These are phyloP conservation scores for Spathaspora arborariae DNA, from an alignment of 805 yeast species.

Conservation along the genomic window DNA sequence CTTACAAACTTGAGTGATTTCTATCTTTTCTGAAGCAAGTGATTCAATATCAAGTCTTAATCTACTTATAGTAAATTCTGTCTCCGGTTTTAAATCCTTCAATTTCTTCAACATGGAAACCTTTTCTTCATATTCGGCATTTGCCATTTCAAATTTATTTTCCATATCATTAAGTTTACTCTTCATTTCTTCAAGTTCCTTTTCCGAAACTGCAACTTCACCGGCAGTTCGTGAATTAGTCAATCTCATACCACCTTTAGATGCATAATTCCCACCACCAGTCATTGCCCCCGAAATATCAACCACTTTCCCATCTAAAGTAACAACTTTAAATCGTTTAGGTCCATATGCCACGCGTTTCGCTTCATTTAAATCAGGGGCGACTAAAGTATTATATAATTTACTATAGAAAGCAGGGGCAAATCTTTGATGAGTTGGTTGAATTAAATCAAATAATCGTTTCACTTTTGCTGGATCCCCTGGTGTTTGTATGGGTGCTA, in stretches of 20 bases:
- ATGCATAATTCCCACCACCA: conserved; percentile 82
- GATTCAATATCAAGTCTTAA: conserved; percentile 62
- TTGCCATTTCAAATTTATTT: conserved; percentile 45
- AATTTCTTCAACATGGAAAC: conserved; percentile 52
- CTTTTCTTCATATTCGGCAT: conserved; percentile 55
- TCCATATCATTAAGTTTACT: conserved; percentile 53
- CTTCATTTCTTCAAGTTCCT: conserved; percentile 51
- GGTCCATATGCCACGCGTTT: conserved; percentile 82
- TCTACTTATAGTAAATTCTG: conserved; percentile 59
- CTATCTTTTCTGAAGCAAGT: conserved; percentile 48
- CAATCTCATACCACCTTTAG: conserved; percentile 74
- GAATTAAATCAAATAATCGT: conserved; percentile 78
- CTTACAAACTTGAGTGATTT: conserved; percentile 41
- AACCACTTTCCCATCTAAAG: conserved; percentile 86
- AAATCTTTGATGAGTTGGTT: conserved; percentile 63
- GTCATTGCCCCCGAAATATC: conserved; percentile 94
- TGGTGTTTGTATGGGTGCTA: conserved; percentile 64
- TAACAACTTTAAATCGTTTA: conserved; percentile 82
- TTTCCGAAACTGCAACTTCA: conserved; percentile 34
- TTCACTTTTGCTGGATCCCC: conserved; percentile 58
- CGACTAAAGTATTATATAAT: conserved; percentile 83
- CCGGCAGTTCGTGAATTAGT: conserved; percentile 21
- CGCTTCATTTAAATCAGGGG: conserved; percentile 73
- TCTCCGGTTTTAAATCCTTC: conserved; percentile 65
- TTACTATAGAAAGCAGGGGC: conserved; percentile 88